Conservation (phyloP, 768 basidiomycete species). For the Trametes gibbosa region DNA sequence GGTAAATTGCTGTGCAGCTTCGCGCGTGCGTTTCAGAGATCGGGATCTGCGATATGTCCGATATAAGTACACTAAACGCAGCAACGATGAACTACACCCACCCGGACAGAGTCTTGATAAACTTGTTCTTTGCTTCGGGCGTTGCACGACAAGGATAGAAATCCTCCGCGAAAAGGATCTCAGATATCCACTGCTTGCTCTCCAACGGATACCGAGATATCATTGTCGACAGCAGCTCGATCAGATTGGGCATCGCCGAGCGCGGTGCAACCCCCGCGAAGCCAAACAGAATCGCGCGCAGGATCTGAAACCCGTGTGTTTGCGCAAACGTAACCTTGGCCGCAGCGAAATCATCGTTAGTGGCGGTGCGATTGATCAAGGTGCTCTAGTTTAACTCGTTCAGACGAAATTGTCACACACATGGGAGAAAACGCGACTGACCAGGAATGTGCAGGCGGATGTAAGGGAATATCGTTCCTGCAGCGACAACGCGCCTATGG, state of each 20-base stretch:
- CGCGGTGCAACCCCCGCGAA: conserved; percentile 85
- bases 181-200: conserved; percentile 67
- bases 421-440: conserved; percentile 35
- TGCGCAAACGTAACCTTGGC: conserved; percentile 51
- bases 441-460: conserved; percentile 78
- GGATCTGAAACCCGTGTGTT: conserved; percentile 60
- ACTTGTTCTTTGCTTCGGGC: conserved; percentile 71
- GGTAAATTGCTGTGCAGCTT: conserved; percentile 86
- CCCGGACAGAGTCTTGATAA: conserved; percentile 71
- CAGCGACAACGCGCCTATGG: conserved; percentile 60
- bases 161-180: conserved; percentile 65
- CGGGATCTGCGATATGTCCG: conserved; percentile 50
- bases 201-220: conserved; percentile 54
- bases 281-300: conserved; percentile 71
- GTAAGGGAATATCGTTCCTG: conserved; percentile 87
- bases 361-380: conserved; percentile 63
- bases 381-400: conserved; percentile 45
- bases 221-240: conserved; percentile 74
- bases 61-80: neutral
- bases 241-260: conserved; percentile 78
- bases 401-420: neutral
- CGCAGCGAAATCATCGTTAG: conserved; percentile 57
- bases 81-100: conserved; percentile 30
- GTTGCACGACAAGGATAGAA: conserved; percentile 75
- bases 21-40: conserved; percentile 69